Conservation (phyloP, 768 basidiomycete species). For the Mycena maculata region DNA sequence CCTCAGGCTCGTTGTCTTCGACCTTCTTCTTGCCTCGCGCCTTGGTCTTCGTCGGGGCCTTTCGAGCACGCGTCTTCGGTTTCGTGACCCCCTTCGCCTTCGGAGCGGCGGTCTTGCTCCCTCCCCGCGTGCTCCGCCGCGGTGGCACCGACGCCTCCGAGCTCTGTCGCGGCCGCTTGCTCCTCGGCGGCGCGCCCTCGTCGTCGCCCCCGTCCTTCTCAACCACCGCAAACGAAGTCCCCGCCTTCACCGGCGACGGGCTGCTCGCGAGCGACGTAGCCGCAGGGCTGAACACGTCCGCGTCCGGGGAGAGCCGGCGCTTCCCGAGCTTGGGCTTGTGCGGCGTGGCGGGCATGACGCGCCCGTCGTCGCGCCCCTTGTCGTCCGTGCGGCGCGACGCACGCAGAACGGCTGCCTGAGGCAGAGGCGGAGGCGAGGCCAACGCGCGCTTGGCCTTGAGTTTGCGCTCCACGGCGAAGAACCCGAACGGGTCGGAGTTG, state of each 20-base stretch:
- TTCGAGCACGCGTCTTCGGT: constrained; percentile 21
- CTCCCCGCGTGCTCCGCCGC: constrained; percentile 18
- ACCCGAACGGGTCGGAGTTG: constrained; percentile 67
- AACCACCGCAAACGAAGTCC: neutral
- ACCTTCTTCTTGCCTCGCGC: constrained; percentile 25
- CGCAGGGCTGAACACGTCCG: constrained; percentile 49
- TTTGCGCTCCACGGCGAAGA: constrained; percentile 64
- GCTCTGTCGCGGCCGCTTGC: constrained; percentile 22
- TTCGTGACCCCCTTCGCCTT: constrained; percentile 15
- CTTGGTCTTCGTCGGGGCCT: constrained; percentile 19
- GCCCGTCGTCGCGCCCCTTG: constrained; percentile 31
- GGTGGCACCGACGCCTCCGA: constrained; percentile 19
- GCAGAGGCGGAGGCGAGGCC: constrained; percentile 30
- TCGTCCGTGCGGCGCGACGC: constrained; percentile 31
- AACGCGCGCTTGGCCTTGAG: constrained; percentile 55
- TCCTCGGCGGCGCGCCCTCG: constrained; percentile 24
- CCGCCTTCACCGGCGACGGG: constrained; percentile 52
- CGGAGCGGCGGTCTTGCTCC: neutral
- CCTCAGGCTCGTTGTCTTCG: constrained; percentile 21
- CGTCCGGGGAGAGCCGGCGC: constrained; percentile 42
- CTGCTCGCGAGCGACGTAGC: constrained; percentile 47
- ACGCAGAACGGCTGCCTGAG: constrained; percentile 35
- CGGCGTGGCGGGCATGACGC: constrained; percentile 46
- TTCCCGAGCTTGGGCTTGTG: constrained; percentile 46
- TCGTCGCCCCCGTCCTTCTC: constrained; percentile 20